Conservation (phyloP, 805 yeast genomes). For the Isabelozyma gotoi region DNA sequence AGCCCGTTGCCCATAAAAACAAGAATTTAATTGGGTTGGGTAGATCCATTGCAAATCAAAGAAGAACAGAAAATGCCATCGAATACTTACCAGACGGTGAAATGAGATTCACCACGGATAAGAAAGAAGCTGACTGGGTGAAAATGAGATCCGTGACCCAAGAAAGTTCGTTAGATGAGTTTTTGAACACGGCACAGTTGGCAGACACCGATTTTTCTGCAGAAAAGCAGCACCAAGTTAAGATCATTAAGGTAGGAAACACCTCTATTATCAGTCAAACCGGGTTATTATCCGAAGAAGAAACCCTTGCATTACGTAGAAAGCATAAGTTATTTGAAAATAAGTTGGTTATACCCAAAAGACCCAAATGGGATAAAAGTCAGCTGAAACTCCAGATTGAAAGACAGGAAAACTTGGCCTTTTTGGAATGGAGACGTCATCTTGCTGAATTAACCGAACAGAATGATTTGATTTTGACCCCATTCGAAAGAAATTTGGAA, state of each 20-base stretch:
- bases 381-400: conserved; percentile 79
- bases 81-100: conserved; percentile 82
- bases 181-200: conserved; percentile 89
- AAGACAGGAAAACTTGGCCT: conserved; percentile 84
- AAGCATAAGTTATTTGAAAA: conserved; percentile 67
- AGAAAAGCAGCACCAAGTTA: conserved; percentile 78
- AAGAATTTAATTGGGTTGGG: conserved; percentile 86
- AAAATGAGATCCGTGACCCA: conserved; percentile 92
- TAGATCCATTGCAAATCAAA: conserved; percentile 72
- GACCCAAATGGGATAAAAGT: conserved; percentile 80
- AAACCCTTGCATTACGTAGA: conserved; percentile 57
- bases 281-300: conserved; percentile 62
- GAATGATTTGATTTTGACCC: conserved; percentile 84
- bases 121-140: conserved; percentile 85
- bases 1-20: conserved; percentile 81
- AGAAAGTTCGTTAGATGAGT: conserved; percentile 91
- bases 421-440: conserved; percentile 90
- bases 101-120: conserved; percentile 82
- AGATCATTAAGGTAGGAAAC: conserved; percentile 74
- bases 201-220: conserved; percentile 97
- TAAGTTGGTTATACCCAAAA: conserved; percentile 83
- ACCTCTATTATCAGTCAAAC: conserved; percentile 38
- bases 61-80: conserved; percentile 66
- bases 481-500: conserved; percentile 94
- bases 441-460: conserved; percentile 82